Evolutionary conservation across 345 rosid genomes (phyloP), one percentile per base, ranked within the genome.

Genomic region (Brassica juncea): DNA sequence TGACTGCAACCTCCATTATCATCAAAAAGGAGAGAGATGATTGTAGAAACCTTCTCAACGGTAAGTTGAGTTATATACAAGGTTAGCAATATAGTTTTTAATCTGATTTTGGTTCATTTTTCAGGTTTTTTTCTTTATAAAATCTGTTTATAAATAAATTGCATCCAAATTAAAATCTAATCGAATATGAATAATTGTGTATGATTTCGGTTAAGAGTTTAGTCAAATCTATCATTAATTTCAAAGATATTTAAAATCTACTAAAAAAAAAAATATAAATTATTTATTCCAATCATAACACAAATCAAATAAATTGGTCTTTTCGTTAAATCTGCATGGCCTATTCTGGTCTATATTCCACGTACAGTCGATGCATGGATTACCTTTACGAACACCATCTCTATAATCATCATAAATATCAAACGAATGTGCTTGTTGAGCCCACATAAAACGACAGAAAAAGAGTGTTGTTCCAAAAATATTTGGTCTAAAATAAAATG

Each of bases 251-350:
- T 32, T 32, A 32, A 32, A 32, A 32, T 5, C 35, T 32, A 32
- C 35, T 32, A 5, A 32, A 32, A 32, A 1, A 32, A 19, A 19
- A 19, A 35, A 35, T 35, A 35, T 4, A 32, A 32, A 32, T 27
- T 27, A 27, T 0, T 27, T 27, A 27, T 27, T 27, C 30, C 30
- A 27, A 27, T 27, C 30, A 27, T 27, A 27, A 27, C 30, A 27
- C 30, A 27, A 27, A 27, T 27, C 30, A 27, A 27, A 27, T 27
- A 27, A 27, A 27, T 27, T 27, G 30, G 30, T 27, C 30, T 27
- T 27, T 27, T 27, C 4, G 31, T 69, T 69, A 44, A 69, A 47
- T 21, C 52, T 69, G 65, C 79, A 76, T 21, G 60, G 79, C 19
- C 23, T 7, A 16, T 67, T 16, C 37, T 37, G 19, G 32, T 12